phyloP scores from a whole-genome alignment of 495 filamentous ascomycete species.

The Neurospora sp. region DNA sequence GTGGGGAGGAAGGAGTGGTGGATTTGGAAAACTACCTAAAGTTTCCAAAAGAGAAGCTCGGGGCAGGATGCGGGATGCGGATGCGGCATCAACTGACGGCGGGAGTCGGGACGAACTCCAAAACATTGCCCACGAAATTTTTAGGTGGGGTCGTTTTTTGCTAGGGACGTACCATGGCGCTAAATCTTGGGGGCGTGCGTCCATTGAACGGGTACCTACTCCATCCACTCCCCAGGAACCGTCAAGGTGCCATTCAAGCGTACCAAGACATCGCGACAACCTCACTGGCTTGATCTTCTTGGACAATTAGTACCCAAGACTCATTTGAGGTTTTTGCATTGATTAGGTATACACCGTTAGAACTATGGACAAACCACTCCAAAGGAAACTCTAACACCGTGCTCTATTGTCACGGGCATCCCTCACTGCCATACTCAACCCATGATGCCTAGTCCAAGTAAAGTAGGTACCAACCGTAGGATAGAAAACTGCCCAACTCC shows the following conservation, averaged over 20 bases:
- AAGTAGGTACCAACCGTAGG: not conserved
- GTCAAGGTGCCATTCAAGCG: not conserved
- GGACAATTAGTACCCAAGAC: not conserved
- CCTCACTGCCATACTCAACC: not conserved
- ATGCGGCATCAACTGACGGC: slow-evolving; percentile 1
- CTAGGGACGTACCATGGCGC: not conserved
- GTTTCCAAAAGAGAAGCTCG: slow-evolving; percentile 4
- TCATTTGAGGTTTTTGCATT: not conserved
- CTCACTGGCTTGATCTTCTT: not conserved
- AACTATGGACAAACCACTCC: not conserved
- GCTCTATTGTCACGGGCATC: not conserved
- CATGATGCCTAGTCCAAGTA: not conserved
- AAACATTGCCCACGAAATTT: slow-evolving; percentile 20
- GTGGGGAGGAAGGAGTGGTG: slow-evolving; percentile 4
- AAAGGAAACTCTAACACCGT: not conserved
- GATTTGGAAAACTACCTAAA: not conserved
- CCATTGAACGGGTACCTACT: not conserved
- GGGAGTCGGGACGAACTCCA: slow-evolving; percentile 2
- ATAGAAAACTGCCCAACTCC: not conserved
- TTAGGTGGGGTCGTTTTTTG: slow-evolving; percentile 15
- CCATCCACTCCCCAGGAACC: not conserved
- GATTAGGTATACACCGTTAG: not conserved
- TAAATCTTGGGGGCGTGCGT: not conserved
- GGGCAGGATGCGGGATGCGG: slow-evolving; percentile 6
- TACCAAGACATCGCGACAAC: not conserved